These are phyloP conservation scores for Saitozyma podzolica DNA, from an alignment of 768 basidiomycete species.

Conservation along the genomic window DNA sequence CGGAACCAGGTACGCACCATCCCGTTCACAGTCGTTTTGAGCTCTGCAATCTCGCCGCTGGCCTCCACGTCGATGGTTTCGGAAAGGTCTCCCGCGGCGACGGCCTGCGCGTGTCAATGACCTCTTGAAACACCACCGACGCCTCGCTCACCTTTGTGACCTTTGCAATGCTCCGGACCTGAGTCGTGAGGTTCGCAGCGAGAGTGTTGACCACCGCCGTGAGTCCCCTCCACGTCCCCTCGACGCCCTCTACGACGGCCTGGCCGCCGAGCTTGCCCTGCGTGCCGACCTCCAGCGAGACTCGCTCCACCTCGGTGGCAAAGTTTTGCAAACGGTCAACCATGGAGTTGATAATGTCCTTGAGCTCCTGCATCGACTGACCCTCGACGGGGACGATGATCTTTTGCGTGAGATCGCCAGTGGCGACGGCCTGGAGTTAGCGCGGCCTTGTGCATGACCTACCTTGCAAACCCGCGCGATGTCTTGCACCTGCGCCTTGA, in stretches of 20 bases:
- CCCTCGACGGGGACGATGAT: constrained; percentile 77
- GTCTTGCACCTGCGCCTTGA: constrained; percentile 82
- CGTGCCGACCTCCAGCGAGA: constrained; percentile 57
- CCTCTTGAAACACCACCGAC: no score
- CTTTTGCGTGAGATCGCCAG: constrained; percentile 73
- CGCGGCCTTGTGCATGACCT: constrained; percentile 3
- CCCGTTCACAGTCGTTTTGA: constrained; percentile 86
- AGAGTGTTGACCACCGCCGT: constrained; percentile 78
- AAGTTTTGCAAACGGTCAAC: constrained; percentile 78
- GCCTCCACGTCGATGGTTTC: constrained; percentile 88
- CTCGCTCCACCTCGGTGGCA: constrained; percentile 86
- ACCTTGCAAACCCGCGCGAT: constrained; percentile 74
- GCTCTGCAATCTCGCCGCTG: constrained; percentile 87
- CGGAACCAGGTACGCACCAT: constrained; percentile 67
- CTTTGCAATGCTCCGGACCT: constrained; percentile 83
- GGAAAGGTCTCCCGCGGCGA: constrained; percentile 79
- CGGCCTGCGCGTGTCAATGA: constrained; percentile 57
- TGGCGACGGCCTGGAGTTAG: constrained; percentile 62
- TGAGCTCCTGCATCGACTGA: constrained; percentile 75
- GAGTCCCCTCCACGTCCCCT: constrained; percentile 89
- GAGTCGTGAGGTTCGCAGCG: constrained; percentile 53
- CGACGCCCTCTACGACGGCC: constrained; percentile 83
- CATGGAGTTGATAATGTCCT: constrained; percentile 58
- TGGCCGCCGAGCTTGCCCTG: constrained; percentile 80
- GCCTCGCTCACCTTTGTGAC: constrained; percentile 70